Percentiles rank a stretch among this genome's conserved stretches.
Conservation (phyloP, 805 yeast species). For the Debaryomyces tyrocola region DNA sequence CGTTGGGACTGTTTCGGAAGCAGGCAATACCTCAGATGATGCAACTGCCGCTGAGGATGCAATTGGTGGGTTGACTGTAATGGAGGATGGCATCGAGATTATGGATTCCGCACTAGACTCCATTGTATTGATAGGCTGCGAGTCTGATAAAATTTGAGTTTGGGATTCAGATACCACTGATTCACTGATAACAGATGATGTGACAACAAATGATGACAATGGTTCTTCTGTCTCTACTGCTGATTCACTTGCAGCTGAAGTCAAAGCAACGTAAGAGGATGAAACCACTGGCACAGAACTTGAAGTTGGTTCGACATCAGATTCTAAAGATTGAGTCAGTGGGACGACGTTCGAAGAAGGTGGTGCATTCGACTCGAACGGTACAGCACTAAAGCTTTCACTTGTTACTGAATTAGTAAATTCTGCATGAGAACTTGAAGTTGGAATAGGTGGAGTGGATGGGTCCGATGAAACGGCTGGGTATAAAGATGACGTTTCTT, state of each 20-base stretch:
- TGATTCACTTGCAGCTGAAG: not conserved
- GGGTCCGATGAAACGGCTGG: too few species aligned
- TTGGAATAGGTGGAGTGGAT: too few species aligned
- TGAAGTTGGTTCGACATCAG: too few species aligned
- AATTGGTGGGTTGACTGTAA: not conserved
- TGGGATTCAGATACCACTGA: not conserved
- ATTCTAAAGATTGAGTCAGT: too few species aligned
- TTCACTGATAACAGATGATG: not conserved
- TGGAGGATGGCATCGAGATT: not conserved
- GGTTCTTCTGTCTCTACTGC: not conserved
- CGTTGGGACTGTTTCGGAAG: slow-evolving; percentile 8
- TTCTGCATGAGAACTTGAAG: too few species aligned
- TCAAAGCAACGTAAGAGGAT: not conserved
- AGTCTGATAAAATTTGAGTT: not conserved
- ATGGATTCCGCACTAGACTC: not conserved
- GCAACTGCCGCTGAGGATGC: not conserved
- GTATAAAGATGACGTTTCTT: too few species aligned
- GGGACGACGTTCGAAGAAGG: too few species aligned
- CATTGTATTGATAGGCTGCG: not conserved
- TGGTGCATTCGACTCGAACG: too few species aligned
- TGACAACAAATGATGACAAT: not conserved
- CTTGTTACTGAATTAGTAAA: too few species aligned
- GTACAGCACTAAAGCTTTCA: too few species aligned
- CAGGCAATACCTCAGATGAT: slow-evolving; percentile 6
- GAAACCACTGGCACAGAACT: not conserved